Percentiles rank a stretch among this genome's conserved stretches.
These are phyloP conservation scores for Globisporangium okanoganense DNA, from an alignment of 352 stramenopile genomes.

Conservation along the genomic window DNA sequence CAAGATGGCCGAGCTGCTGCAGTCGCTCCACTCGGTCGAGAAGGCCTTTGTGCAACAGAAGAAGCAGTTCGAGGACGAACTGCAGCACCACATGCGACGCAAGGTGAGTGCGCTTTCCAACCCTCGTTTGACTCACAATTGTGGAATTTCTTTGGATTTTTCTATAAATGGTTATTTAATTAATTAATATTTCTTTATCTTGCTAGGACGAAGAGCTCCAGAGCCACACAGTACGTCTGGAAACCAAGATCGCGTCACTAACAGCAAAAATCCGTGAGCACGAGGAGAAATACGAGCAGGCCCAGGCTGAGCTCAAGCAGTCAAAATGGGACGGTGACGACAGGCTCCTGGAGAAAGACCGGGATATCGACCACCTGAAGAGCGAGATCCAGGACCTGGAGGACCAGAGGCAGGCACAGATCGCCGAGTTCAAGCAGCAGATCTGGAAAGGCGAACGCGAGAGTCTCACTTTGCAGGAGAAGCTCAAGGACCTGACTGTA, in stretches of 20 bases:
- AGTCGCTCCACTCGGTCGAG: conserved; percentile 78
- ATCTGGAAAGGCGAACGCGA: conserved; percentile 46
- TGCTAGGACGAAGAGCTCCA: conserved; percentile 28
- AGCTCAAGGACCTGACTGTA: conserved; percentile 36
- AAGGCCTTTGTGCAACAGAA: conserved; percentile 85
- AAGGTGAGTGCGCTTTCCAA: conserved; percentile 28
- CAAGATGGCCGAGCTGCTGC: conserved; percentile 82
- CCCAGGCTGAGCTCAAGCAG: conserved; percentile 59
- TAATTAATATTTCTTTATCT: neutral
- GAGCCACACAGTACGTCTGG: conserved; percentile 17
- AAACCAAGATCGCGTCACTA: conserved; percentile 45
- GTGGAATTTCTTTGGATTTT: too few species aligned
- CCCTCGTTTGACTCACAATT: too few species aligned
- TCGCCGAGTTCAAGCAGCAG: conserved; percentile 50
- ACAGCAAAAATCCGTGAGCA: conserved; percentile 40
- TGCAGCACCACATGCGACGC: conserved; percentile 39
- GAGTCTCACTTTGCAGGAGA: conserved; percentile 36
- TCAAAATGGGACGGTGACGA: conserved; percentile 60
- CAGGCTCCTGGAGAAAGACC: conserved; percentile 52
- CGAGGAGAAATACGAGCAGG: conserved; percentile 44
- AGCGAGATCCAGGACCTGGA: conserved; percentile 53
- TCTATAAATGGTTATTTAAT: neutral
- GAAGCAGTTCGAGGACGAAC: conserved; percentile 64
- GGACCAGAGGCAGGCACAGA: conserved; percentile 39
- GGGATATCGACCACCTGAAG: conserved; percentile 42